Conservation (phyloP, 225 moss, liverwort and hornwort genomes). For the Physcomitrium patens region DNA sequence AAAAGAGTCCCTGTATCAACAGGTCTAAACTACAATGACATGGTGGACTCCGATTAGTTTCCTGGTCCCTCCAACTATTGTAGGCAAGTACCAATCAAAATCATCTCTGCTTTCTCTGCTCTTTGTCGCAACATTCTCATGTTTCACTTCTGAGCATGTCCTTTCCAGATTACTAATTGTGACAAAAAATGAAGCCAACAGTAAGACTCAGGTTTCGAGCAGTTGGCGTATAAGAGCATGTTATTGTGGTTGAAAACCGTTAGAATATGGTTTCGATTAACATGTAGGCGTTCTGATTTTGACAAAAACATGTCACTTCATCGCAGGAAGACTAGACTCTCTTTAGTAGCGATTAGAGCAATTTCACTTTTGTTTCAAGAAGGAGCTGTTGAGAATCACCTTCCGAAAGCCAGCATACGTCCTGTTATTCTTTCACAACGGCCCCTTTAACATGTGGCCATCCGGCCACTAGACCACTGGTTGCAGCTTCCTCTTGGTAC, state of each 20-base stretch:
- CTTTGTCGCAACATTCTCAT: neutral
- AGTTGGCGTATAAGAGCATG: neutral
- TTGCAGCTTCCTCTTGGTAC: neutral
- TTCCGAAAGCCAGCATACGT: neutral
- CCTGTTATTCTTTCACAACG: neutral
- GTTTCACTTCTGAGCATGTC: too few relatives aligned
- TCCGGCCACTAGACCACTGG: neutral
- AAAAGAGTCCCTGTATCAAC: constrained; percentile 1
- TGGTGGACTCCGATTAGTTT: constrained; percentile 51
- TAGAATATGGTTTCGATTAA: neutral
- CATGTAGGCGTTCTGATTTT: neutral
- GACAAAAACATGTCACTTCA: neutral
- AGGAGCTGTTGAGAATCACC: neutral
- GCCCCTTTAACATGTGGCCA: neutral
- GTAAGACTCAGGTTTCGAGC: neutral
- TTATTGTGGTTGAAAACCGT: too few relatives aligned
- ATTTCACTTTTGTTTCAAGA: neutral
- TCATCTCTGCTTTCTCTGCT: neutral
- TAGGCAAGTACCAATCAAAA: constrained; percentile 10
- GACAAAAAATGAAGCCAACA: too few relatives aligned
- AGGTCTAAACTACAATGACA: constrained; percentile 50
- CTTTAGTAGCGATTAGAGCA: constrained; percentile 3
- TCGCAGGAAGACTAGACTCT: constrained; percentile 20
- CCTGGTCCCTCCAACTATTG: neutral
- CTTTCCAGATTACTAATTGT: too few relatives aligned